A percentile compares a stretch with the other conserved stretches of the same genome.
phyloP scores from a whole-genome alignment of 1,284 basidiomycete genomes.

The Anthracocystis walkeri region DNA sequence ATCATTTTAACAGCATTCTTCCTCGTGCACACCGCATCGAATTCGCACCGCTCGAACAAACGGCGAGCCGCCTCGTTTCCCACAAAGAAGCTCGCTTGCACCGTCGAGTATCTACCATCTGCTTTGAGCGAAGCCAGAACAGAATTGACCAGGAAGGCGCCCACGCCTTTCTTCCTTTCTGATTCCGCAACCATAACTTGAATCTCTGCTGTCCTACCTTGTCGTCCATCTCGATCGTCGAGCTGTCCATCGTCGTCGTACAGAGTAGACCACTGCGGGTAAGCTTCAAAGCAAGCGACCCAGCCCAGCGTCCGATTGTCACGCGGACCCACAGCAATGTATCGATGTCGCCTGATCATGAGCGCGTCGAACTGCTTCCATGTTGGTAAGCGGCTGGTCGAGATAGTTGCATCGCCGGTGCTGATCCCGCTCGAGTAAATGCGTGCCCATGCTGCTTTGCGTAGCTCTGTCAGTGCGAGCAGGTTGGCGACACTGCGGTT shows the following conservation, averaged over 20 bases:
- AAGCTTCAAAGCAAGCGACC: conserved; percentile 33
- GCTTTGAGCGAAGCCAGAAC: conserved; percentile 19
- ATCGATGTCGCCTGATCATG: conserved; percentile 43
- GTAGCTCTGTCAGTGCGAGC: conserved; percentile 43
- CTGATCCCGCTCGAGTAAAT: conserved; percentile 37
- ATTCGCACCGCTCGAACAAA: conserved; percentile 23
- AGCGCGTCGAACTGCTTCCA: conserved; percentile 48
- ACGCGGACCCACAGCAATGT: conserved; percentile 35
- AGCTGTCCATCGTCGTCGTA: conserved; percentile 4
- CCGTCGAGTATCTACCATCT: conserved; percentile 22
- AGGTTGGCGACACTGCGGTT: conserved; percentile 17
- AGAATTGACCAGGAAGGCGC: conserved; percentile 21
- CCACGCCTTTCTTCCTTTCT: conserved; percentile 30
- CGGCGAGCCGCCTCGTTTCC: conserved; percentile 23
- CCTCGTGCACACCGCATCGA: conserved; percentile 2
- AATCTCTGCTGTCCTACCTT: conserved; percentile 24
- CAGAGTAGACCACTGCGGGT: conserved; percentile 13
- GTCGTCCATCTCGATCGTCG: conserved; percentile 6
- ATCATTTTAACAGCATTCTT: conserved; percentile 29
- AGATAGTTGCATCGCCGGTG: conserved; percentile 41
- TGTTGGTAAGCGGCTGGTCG: conserved; percentile 19
- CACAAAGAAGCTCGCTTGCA: conserved; percentile 41
- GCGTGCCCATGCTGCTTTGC: conserved; percentile 46
- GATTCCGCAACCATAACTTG: conserved; percentile 41
- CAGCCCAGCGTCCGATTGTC: conserved; percentile 46